Evolutionary conservation across 2,329 filamentous ascomycete species (phyloP).

Genomic region (Chaetothyriales sp.): DNA sequence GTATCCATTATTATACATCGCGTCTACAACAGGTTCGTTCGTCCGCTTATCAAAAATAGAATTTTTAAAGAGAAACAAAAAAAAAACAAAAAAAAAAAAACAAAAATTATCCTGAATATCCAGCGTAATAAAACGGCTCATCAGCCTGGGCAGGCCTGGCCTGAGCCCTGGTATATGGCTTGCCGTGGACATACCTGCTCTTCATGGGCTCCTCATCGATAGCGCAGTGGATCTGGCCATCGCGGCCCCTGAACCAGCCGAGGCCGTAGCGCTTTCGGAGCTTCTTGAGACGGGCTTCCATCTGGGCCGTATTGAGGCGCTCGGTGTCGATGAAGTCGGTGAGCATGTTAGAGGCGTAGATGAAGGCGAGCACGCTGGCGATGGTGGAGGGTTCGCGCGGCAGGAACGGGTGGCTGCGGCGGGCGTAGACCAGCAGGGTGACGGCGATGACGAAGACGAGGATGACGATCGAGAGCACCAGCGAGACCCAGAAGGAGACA

Average conservation of each 20-base stretch:
- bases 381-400: slow-evolving; percentile 68
- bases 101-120: background rate
- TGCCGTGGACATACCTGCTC: slow-evolving; percentile 49
- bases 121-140: background rate
- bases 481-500: slow-evolving; percentile 51
- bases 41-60: too few species aligned
- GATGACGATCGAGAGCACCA: slow-evolving; percentile 47
- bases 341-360: slow-evolving; percentile 68
- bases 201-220: slow-evolving; percentile 62
- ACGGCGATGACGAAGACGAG: slow-evolving; percentile 50
- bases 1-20: too few species aligned
- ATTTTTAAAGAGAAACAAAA: too few species aligned
- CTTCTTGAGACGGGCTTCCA: slow-evolving; percentile 45
- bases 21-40: too few species aligned
- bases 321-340: slow-evolving; percentile 59
- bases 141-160: slow-evolving; percentile 8
- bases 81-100: background rate
- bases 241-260: slow-evolving; percentile 61
- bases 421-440: slow-evolving; percentile 43
- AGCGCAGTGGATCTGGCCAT: slow-evolving; percentile 59
- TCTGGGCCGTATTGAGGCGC: slow-evolving; percentile 44
- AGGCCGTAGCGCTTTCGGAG: slow-evolving; percentile 56
- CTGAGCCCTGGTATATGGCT: slow-evolving; percentile 20
- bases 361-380: slow-evolving; percentile 58
- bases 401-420: slow-evolving; percentile 54